Conservation (phyloP, 495 filamentous ascomycete genomes). For the Acidiella bohemica region DNA sequence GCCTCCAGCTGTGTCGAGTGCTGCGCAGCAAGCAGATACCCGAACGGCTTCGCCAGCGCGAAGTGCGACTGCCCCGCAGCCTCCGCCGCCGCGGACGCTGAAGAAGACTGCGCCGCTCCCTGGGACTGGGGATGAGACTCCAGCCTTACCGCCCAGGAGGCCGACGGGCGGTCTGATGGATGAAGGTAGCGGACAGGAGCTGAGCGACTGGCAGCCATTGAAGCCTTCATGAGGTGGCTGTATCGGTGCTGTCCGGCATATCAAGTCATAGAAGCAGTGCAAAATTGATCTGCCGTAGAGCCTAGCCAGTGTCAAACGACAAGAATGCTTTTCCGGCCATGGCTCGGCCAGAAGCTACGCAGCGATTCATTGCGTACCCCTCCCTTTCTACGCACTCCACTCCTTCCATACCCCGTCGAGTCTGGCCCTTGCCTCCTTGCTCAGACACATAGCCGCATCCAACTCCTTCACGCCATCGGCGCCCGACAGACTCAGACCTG, state of each 20-base stretch:
- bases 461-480: constrained; percentile 20
- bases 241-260: too few species aligned
- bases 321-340: too few species aligned
- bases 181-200: constrained; percentile 11
- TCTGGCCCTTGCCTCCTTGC: constrained; percentile 9
- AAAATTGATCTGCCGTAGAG: too few species aligned
- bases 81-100: constrained; percentile 1
- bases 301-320: too few species aligned
- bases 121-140: constrained; percentile 8
- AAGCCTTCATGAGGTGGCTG: constrained; percentile 9
- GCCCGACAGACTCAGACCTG: constrained; percentile 43
- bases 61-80: background rate
- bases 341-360: background rate
- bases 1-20: background rate
- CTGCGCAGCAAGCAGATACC: background rate
- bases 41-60: background rate
- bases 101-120: constrained; percentile 11
- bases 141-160: constrained; percentile 21
- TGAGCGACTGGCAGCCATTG: constrained; percentile 18
- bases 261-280: too few species aligned
- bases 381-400: background rate
- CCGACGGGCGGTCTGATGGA: constrained; percentile 14
- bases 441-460: constrained; percentile 18
- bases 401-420: constrained; percentile 8
- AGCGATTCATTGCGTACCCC: background rate